A percentile compares a stretch with the other conserved stretches of the same genome.
phyloP scores from a whole-genome alignment of 208 protist species.

The Leishmania braziliensis region DNA sequence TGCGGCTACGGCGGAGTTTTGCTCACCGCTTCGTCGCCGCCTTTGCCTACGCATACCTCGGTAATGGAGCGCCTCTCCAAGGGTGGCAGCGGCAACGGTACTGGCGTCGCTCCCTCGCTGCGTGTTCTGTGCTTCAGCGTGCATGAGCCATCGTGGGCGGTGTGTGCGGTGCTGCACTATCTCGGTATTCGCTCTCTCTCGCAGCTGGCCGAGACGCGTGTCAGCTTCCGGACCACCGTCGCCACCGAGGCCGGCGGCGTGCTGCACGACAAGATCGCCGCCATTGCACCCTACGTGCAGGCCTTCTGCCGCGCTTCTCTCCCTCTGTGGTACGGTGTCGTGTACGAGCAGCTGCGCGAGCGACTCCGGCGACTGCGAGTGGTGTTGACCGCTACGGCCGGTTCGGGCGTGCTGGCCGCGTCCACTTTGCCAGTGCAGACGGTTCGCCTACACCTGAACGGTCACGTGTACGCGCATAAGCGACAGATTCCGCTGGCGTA shows the following conservation, averaged over 20 bases:
- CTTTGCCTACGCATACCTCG: not conserved
- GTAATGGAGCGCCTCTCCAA: not conserved
- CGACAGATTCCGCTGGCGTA: constrained; percentile 53
- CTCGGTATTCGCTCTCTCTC: constrained; percentile 51
- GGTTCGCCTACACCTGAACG: constrained; percentile 21
- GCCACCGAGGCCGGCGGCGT: constrained; percentile 23
- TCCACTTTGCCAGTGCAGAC: constrained; percentile 12
- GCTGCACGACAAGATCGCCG: constrained; percentile 49
- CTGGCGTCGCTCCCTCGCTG: constrained; percentile 22
- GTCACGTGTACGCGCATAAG: constrained; percentile 33
- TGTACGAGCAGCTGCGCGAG: constrained; percentile 17
- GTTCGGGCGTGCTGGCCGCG: constrained; percentile 11
- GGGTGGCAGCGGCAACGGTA: not conserved
- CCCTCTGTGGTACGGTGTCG: constrained; percentile 45
- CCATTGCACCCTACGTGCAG: constrained; percentile 54
- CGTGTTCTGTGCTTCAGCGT: constrained; percentile 45
- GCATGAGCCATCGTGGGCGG: constrained; percentile 45
- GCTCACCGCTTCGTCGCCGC: not conserved
- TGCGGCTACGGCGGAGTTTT: constrained; percentile 37
- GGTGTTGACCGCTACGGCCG: constrained; percentile 36
- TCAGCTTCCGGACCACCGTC: constrained; percentile 32
- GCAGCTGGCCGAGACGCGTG: constrained; percentile 37
- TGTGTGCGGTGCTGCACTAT: constrained; percentile 46
- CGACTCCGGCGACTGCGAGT: constrained; percentile 44
- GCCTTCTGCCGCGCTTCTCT: constrained; percentile 29